Percentiles rank a stretch among this genome's conserved stretches.
phyloP scores from a whole-genome alignment of 306 rosid genomes.

The Trifolium repens region DNA sequence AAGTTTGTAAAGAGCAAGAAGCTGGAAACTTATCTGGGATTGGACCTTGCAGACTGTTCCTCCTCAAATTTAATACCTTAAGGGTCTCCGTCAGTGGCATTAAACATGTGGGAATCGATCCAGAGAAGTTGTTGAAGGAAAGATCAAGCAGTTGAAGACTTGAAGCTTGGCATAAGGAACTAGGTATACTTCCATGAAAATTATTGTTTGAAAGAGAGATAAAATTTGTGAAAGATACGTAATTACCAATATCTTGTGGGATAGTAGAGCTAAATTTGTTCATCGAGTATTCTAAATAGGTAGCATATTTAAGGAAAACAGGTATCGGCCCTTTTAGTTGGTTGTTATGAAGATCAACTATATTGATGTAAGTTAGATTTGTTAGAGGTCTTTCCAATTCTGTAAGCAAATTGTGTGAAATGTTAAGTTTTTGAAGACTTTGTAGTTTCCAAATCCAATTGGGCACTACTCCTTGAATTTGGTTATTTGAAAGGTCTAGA shows the following conservation, averaged over 20 bases:
- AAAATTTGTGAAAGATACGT: background rate
- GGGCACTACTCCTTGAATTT: conserved; percentile 52
- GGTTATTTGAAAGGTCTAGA: conserved; percentile 54
- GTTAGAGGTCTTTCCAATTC: conserved; percentile 26
- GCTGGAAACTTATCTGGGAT: conserved; percentile 6
- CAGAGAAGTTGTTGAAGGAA: conserved; percentile 38
- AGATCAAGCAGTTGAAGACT: conserved; percentile 42
- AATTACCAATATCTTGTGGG: conserved; percentile 20
- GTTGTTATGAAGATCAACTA: conserved; percentile 49
- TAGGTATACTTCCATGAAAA: conserved; percentile 31
- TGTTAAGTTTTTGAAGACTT: conserved; percentile 2
- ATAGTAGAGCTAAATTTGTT: conserved; percentile 39
- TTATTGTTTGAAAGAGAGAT: conserved; percentile 41
- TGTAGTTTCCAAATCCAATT: conserved; percentile 57
- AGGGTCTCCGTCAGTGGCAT: background rate
- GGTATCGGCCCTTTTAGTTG: conserved; percentile 43
- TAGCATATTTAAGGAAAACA: background rate
- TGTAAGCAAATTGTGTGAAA: conserved; percentile 49
- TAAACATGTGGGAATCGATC: conserved; percentile 43
- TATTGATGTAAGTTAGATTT: background rate
- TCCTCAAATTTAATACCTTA: conserved; percentile 2
- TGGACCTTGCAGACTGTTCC: conserved; percentile 8
- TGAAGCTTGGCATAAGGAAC: conserved; percentile 39
- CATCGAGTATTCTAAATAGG: conserved; percentile 46
- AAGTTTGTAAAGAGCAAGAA: conserved; percentile 32